Percentiles rank a stretch among this genome's conserved stretches.
Evolutionary conservation across 2,329 filamentous ascomycete species (phyloP).

Genomic region (Ophiocordyceps camponoti-leonardi): DNA sequence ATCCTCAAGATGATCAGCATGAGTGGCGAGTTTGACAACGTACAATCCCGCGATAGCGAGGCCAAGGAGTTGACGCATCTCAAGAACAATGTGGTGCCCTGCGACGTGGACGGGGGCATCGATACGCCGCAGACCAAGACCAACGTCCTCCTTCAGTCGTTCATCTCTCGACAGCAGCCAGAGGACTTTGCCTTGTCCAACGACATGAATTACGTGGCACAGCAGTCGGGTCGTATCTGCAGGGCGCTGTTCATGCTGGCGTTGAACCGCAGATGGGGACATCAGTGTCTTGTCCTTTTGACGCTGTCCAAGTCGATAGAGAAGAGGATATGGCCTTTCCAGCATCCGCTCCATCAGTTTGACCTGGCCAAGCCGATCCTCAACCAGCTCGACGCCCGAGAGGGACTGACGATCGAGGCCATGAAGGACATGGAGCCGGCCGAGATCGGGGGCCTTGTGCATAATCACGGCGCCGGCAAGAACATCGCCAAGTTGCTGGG

Average conservation of each 20-base stretch:
- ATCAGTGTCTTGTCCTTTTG: slow-evolving; percentile 80
- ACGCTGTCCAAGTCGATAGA: slow-evolving; percentile 95
- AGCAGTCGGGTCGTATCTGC: slow-evolving; percentile 89
- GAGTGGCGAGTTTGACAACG: slow-evolving; percentile 96
- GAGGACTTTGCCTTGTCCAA: slow-evolving; percentile 91
- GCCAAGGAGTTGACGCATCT: slow-evolving; percentile 69
- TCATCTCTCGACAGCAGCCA: slow-evolving; percentile 72
- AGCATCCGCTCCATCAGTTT: slow-evolving; percentile 91
- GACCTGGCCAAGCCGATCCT: slow-evolving; percentile 73
- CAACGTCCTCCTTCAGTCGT: slow-evolving; percentile 85
- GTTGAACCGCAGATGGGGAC: slow-evolving; percentile 84
- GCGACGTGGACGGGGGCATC: slow-evolving; percentile 58
- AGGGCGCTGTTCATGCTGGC: slow-evolving; percentile 95
- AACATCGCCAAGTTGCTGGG: slow-evolving; percentile 67
- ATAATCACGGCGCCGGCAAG: slow-evolving; percentile 75
- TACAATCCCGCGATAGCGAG: slow-evolving; percentile 82
- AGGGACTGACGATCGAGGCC: slow-evolving; percentile 57
- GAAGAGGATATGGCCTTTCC: slow-evolving; percentile 84
- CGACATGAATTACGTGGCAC: slow-evolving; percentile 85
- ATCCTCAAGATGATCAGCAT: slow-evolving; percentile 92
- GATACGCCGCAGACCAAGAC: slow-evolving; percentile 75
- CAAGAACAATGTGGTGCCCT: slow-evolving; percentile 53
- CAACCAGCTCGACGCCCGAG: slow-evolving; percentile 70
- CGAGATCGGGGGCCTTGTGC: slow-evolving; percentile 80
- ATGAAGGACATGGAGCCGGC: slow-evolving; percentile 85